Evolutionary conservation across 495 filamentous ascomycete genomes (phyloP).

Genomic region (Immersiella caudata): DNA sequence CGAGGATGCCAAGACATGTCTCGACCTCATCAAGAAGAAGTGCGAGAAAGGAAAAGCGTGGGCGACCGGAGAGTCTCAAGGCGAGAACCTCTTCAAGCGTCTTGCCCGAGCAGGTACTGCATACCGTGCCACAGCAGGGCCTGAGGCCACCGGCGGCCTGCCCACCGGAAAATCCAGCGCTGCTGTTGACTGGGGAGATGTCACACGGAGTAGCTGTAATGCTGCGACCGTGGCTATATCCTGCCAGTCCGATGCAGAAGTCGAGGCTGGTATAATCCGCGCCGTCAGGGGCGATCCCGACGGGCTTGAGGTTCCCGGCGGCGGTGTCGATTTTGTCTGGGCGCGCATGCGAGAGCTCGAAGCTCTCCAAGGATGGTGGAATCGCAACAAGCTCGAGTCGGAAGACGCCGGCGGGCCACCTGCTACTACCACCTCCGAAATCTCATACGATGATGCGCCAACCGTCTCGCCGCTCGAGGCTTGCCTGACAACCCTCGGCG

Average conservation of each 20-base stretch:
- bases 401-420: slow-evolving; percentile 26
- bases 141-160: slow-evolving; percentile 46
- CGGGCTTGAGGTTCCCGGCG: slow-evolving; percentile 62
- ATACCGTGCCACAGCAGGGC: slow-evolving; percentile 57
- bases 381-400: slow-evolving; percentile 48
- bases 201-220: slow-evolving; percentile 70
- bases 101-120: slow-evolving; percentile 60
- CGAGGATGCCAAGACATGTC: slow-evolving; percentile 86
- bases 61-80: slow-evolving; percentile 72
- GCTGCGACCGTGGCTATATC: slow-evolving; percentile 72
- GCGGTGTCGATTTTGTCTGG: slow-evolving; percentile 87
- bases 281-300: slow-evolving; percentile 70
- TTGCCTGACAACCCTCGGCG: slow-evolving; percentile 47
- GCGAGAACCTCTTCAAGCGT: slow-evolving; percentile 86
- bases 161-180: slow-evolving; percentile 69
- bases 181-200: slow-evolving; percentile 85
- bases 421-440: slow-evolving; percentile 15
- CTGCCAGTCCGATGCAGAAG: slow-evolving; percentile 73
- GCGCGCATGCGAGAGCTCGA: slow-evolving; percentile 86
- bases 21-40: slow-evolving; percentile 92
- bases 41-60: slow-evolving; percentile 87
- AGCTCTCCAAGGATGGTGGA: slow-evolving; percentile 80
- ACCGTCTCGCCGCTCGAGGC: slow-evolving; percentile 53
- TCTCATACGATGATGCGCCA: slow-evolving; percentile 17
- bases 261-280: slow-evolving; percentile 68